Evolutionary conservation across 2,329 filamentous ascomycete genomes (phyloP).

Genomic region (Diplodia intermedia): DNA sequence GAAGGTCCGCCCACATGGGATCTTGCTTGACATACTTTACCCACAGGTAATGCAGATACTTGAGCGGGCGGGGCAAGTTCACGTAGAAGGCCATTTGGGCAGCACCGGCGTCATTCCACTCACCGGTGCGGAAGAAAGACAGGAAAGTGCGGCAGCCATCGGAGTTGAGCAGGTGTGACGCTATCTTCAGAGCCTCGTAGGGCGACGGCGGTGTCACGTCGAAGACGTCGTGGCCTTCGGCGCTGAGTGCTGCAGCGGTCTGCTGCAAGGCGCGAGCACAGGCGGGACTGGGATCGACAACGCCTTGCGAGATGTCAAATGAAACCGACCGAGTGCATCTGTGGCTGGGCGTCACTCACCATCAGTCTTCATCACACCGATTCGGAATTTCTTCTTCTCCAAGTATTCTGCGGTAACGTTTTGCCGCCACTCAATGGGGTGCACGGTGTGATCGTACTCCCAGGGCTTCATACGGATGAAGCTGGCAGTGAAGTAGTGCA

Average conservation of each 20-base stretch:
- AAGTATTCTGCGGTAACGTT: slow-evolving; percentile 66
- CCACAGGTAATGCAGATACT: slow-evolving; percentile 88
- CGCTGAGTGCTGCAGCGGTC: slow-evolving; percentile 71
- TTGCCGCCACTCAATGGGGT: slow-evolving; percentile 80
- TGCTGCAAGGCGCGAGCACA: slow-evolving; percentile 77
- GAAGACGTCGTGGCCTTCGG: slow-evolving; percentile 76
- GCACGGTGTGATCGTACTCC: slow-evolving; percentile 85
- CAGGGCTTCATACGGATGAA: slow-evolving; percentile 84
- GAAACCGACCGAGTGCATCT: slow-evolving; percentile 36
- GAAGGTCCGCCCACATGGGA: slow-evolving; percentile 76
- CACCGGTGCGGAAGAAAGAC: slow-evolving; percentile 76
- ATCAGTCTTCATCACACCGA: slow-evolving; percentile 81
- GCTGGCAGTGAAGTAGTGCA: slow-evolving; percentile 81
- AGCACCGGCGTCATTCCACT: slow-evolving; percentile 80
- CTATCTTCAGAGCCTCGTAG: slow-evolving; percentile 73
- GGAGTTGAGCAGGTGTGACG: slow-evolving; percentile 79
- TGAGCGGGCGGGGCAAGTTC: slow-evolving; percentile 73
- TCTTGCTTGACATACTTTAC: slow-evolving; percentile 84
- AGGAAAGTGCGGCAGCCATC: slow-evolving; percentile 84
- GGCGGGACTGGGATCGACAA: slow-evolving; percentile 85
- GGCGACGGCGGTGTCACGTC: slow-evolving; percentile 70
- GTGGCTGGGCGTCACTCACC: slow-evolving; percentile 45
- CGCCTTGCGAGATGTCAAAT: slow-evolving; percentile 49
- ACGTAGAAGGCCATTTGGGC: slow-evolving; percentile 77
- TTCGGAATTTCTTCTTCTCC: slow-evolving; percentile 68